Evolutionary conservation across 2,329 filamentous ascomycete species (phyloP), one percentile per base, ranked within the genome.

Genomic region (Tolypocladium sp.): DNA sequence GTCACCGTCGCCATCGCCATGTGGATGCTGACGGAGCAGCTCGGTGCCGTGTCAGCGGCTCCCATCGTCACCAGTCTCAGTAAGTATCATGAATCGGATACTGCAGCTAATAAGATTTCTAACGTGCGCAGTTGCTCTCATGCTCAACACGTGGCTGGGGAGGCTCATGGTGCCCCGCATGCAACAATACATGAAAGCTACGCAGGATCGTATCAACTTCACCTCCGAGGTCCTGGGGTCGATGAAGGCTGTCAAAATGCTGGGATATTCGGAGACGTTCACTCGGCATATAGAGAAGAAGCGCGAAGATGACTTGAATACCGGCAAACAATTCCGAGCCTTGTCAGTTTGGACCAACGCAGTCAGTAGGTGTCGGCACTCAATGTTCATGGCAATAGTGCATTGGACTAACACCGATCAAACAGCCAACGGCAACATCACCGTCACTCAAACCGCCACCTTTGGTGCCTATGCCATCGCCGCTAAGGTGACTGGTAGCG

Each of bases 161-260:
- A 67, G 65, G 27, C 53, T 66, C 44, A 68, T 70, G 58, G 65
- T 69, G 15, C 60, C 62, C 1, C 66, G 69, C 27, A 30, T 30
- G 27, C 27, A 30, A 6, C 69, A 70, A n/a, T 73, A 70, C 56
- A 70, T 70, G 55, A 67, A 71, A 12, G 66, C 70, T n/a, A 71
- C 69, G 0, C 70, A 73, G 27, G 63, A 63, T 13, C 69, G 71
- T 6, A 71, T 72, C 52, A 72, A 71, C 25, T 67, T 72, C 17
- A 73, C 69, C 1, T 68, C 70, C 0, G 67, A 71, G 33, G 65
- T 71, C 2, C 59, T 73, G 8, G 60, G 67, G 4, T 71, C 68
- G 1, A 68, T 72, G 33, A 73, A 72, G 20, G 62, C 68, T 1
- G 65, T 71, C n/a, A 73, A 73, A 55, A 73, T 73, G 69, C 63